Percentiles rank a stretch among this genome's conserved stretches.
phyloP scores from a whole-genome alignment of 192 early-diverging fungal genomes.

The Phlyctochytrium planicorne region DNA sequence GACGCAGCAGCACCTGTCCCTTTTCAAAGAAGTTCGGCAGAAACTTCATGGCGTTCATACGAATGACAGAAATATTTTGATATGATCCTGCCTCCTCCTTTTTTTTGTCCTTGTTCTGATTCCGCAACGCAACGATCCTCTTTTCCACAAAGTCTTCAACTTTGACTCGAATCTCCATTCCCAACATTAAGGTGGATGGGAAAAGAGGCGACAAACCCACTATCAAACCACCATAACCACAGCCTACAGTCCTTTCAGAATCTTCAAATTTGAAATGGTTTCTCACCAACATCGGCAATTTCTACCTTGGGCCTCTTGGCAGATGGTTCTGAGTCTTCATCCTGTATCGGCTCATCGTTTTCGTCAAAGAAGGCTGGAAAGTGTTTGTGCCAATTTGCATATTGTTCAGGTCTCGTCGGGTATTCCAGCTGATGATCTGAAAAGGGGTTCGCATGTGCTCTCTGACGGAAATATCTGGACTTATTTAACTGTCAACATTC shows the following conservation, averaged over 20 bases:
- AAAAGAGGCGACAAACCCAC: slow-evolving; percentile 83
- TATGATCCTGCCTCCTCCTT: slow-evolving; percentile 68
- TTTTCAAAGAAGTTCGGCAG: slow-evolving; percentile 97
- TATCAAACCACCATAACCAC: slow-evolving; percentile 94
- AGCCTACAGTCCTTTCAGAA: slow-evolving; percentile 50
- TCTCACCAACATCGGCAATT: slow-evolving; percentile 88
- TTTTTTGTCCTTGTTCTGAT: slow-evolving; percentile 45
- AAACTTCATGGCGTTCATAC: slow-evolving; percentile 99
- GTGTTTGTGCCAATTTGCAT: slow-evolving; percentile 82
- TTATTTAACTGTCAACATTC: not conserved
- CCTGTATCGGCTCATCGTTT: slow-evolving; percentile 30
- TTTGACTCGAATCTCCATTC: slow-evolving; percentile 98
- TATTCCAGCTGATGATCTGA: slow-evolving; percentile 94
- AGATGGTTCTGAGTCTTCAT: slow-evolving; percentile 7
- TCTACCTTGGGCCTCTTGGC: slow-evolving; percentile 63
- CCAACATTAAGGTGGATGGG: slow-evolving; percentile 90
- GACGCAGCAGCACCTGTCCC: slow-evolving; percentile 67
- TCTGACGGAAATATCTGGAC: slow-evolving; percentile 59
- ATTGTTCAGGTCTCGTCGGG: slow-evolving; percentile 72
- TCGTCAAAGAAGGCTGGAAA: slow-evolving; percentile 68
- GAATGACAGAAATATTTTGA: slow-evolving; percentile 95
- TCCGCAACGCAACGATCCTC: slow-evolving; percentile 75
- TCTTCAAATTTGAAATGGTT: slow-evolving; percentile 1
- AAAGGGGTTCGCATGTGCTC: slow-evolving; percentile 97
- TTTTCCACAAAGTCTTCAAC: slow-evolving; percentile 90